phyloP scores from a whole-genome alignment of 371 early-diverging fungal species.

The Cokeromyces recurvatus region DNA sequence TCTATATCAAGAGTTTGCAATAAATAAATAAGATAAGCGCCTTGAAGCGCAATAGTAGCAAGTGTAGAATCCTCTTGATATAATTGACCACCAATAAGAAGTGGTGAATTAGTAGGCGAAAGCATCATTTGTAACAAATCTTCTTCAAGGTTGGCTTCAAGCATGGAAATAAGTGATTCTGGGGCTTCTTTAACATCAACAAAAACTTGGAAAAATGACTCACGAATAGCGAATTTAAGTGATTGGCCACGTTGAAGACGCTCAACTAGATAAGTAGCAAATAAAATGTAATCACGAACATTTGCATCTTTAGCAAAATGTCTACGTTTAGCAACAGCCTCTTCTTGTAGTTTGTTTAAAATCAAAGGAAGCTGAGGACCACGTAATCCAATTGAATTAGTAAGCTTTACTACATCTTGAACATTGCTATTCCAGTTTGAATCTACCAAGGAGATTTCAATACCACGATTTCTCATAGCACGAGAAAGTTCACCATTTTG shows the following conservation, averaged over 20 bases:
- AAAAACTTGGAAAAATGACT: conserved; percentile 57
- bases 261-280: conserved; percentile 58
- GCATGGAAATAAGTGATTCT: conserved; percentile 11
- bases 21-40: conserved; percentile 53
- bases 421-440: conserved; percentile 36
- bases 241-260: conserved; percentile 65
- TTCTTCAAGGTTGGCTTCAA: conserved; percentile 11
- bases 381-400: conserved; percentile 53
- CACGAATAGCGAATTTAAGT: conserved; percentile 42
- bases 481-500: conserved; percentile 90
- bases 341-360: conserved; percentile 30
- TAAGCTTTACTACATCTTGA: conserved; percentile 43
- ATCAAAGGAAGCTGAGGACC: conserved; percentile 33
- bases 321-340: conserved; percentile 27
- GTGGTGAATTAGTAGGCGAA: conserved; percentile 53
- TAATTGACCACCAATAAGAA: conserved; percentile 51
- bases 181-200: conserved; percentile 29
- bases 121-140: conserved; percentile 21
- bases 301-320: conserved; percentile 42
- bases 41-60: conserved; percentile 55
- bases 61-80: conserved; percentile 52
- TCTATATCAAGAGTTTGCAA: conserved; percentile 24
- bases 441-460: conserved; percentile 78
- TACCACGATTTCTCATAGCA: conserved; percentile 96
- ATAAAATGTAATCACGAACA: conserved; percentile 51